Base-by-base conservation (phyloP, 345 rosid species). In the Sonneratia alba region DNA sequence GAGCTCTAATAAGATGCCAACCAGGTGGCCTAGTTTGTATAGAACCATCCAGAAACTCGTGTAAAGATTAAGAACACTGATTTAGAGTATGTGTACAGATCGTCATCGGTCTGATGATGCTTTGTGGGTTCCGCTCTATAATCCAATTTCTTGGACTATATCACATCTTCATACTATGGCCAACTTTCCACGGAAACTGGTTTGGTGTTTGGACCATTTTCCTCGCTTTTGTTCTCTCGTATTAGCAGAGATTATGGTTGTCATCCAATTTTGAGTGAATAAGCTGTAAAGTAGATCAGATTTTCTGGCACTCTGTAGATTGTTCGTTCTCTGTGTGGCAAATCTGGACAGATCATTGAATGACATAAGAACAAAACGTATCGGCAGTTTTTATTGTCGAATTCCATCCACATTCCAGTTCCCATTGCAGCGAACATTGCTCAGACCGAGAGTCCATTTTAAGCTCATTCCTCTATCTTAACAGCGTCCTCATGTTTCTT, bases 131-230 rank as follows among this genome's bases (percentile, higher is more conserved):
- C 61, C 7, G 55, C 45, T 70, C 36, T 27, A 36, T 24, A 59
- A 70, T 70, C 72, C 36, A 36, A 70, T 70, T 49, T 11, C 62
- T 56, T 56, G 10, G 32, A 49, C 16, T 49, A 15, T 56, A 56
- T 56, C 10, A 27, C 18, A 56, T 56, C 62, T 56, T 22, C 27
- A 56, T 56, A 56, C 32, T 49, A 19, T 56, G 10, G 3, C 62
- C 6, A 56, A 22, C 7, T 56, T 56, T 49, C 1, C 16, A 13
- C 55, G 7, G 24, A 6, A 12, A 27, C 32, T 27, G 32, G 32
- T 27, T 27, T 27, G 32, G 10, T 56, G 32, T 56, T 21, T 7
- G 32, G 62, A 12, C 11, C 62, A 21, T 56, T 12, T 11, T 56
- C n/a, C 22, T 12, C 9, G 32, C 7, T 56, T 1, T 12, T 56